Conservation (phyloP, 2,329 filamentous ascomycete species). For the Periconia sp. region DNA sequence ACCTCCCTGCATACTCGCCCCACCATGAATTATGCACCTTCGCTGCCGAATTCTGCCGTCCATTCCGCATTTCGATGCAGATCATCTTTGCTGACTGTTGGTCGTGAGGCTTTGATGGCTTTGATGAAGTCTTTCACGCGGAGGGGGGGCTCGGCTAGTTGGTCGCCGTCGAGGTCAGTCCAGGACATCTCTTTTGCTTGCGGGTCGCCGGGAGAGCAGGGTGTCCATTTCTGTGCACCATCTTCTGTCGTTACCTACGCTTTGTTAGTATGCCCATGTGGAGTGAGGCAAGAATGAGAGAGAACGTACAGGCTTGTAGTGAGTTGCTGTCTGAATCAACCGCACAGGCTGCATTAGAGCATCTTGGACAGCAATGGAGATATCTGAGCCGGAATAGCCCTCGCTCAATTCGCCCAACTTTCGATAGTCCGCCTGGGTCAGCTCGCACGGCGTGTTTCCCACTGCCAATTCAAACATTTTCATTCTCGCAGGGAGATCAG, state of each 20-base stretch:
- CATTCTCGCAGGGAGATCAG: slow-evolving; percentile 84
- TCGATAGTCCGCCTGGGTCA: slow-evolving; percentile 78
- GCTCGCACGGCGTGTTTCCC: slow-evolving; percentile 87
- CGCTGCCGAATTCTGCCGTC: slow-evolving; percentile 95
- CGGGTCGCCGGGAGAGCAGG: slow-evolving; percentile 89
- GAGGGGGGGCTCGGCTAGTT: slow-evolving; percentile 84
- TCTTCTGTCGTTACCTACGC: slow-evolving; percentile 69
- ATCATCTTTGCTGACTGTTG: slow-evolving; percentile 89
- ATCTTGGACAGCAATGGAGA: slow-evolving; percentile 92
- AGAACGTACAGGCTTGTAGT: slow-evolving; percentile 83
- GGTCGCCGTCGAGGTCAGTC: slow-evolving; percentile 82
- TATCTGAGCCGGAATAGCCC: slow-evolving; percentile 96
- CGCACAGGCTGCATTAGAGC: slow-evolving; percentile 97
- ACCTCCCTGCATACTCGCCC: too few relatives aligned
- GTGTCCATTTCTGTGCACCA: slow-evolving; percentile 72
- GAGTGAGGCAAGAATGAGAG: slow-evolving; percentile 1
- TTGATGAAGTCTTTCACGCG: slow-evolving; percentile 91
- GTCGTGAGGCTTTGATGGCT: slow-evolving; percentile 84
- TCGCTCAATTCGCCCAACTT: slow-evolving; percentile 82
- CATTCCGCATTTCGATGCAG: slow-evolving; percentile 85
- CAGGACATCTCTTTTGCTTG: slow-evolving; percentile 93
- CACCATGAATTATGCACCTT: slow-evolving; percentile 76
- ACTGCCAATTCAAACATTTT: slow-evolving; percentile 96
- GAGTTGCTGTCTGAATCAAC: slow-evolving; percentile 95
- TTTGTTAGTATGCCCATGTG: neutral